Evolutionary conservation across 2,329 filamentous ascomycete species (phyloP).

Genomic region (Leptographium lundbergii): DNA sequence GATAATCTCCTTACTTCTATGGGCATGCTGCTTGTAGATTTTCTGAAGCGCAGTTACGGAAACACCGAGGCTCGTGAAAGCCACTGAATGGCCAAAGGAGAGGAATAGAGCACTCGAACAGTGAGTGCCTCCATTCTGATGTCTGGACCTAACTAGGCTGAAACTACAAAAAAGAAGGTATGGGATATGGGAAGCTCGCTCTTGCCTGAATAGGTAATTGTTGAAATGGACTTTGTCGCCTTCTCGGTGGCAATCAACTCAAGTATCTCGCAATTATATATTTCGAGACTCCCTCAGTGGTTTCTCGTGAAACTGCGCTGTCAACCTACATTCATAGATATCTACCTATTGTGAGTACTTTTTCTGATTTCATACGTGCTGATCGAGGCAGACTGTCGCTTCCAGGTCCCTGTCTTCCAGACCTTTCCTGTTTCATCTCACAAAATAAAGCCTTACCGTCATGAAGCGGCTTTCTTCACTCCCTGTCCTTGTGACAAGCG

Average conservation of each 20-base stretch:
- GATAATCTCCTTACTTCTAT: not conserved
- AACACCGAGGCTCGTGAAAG: too few relatives aligned
- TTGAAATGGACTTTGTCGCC: not conserved
- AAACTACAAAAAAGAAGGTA: not conserved
- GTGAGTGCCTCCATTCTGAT: not conserved
- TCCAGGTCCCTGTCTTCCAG: too few relatives aligned
- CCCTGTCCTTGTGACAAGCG: not conserved
- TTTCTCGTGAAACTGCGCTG: too few relatives aligned
- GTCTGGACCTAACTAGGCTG: not conserved
- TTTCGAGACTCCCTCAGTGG: too few relatives aligned
- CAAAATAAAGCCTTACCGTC: not conserved
- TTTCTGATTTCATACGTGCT: too few relatives aligned
- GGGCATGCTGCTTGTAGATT: too few relatives aligned
- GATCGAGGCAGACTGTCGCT: too few relatives aligned
- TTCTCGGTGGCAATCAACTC: not conserved
- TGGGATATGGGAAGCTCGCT: not conserved
- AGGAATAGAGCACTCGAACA: not conserved
- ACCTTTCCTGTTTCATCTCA: not conserved
- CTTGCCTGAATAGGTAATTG: not conserved
- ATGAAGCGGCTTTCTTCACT: not conserved
- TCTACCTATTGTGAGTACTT: too few relatives aligned
- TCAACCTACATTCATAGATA: too few relatives aligned
- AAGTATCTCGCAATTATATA: too few relatives aligned
- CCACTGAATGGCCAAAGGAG: not conserved
- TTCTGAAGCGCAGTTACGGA: too few relatives aligned